phyloP scores from a whole-genome alignment of 2,329 filamentous ascomycete genomes.

The Stachybotrys elegans region DNA sequence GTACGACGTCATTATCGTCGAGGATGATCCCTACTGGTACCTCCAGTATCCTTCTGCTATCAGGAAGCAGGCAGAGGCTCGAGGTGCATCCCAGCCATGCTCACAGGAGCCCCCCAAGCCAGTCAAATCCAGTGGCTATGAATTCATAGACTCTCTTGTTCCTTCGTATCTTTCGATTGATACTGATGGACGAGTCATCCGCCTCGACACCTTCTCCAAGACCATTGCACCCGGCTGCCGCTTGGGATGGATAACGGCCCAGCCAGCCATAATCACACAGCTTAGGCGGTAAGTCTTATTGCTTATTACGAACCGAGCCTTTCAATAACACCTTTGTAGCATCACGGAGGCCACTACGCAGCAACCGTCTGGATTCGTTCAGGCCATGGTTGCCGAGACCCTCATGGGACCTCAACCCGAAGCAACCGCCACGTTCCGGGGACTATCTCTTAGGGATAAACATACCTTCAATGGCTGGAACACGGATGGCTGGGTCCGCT shows the following conservation, averaged over 20 bases:
- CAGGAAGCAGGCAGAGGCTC: constrained; percentile 42
- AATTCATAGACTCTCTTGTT: constrained; percentile 76
- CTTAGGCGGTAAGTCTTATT: constrained; percentile 35
- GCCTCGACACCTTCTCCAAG: constrained; percentile 92
- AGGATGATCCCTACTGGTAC: constrained; percentile 96
- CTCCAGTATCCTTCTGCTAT: constrained; percentile 77
- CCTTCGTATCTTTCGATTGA: constrained; percentile 81
- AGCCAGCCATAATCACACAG: constrained; percentile 72
- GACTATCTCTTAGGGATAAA: constrained; percentile 42
- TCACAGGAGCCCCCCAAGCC: constrained; percentile 23
- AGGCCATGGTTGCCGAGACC: constrained; percentile 72
- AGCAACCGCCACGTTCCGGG: constrained; percentile 33
- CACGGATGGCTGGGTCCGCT: constrained; percentile 81
- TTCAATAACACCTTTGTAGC: constrained; percentile 32
- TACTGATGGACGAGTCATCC: constrained; percentile 78
- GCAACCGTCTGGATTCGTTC: constrained; percentile 85
- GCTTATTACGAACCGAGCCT: neutral
- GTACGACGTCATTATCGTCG: constrained; percentile 85
- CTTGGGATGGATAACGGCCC: constrained; percentile 84
- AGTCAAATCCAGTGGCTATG: constrained; percentile 54
- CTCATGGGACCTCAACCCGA: constrained; percentile 64
- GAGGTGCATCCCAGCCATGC: constrained; percentile 27
- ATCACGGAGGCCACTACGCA: constrained; percentile 76
- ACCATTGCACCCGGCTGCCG: constrained; percentile 86
- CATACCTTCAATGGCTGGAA: constrained; percentile 61